Conservation (phyloP, 192 early-diverging fungal species). For the Coemansia sp. region DNA sequence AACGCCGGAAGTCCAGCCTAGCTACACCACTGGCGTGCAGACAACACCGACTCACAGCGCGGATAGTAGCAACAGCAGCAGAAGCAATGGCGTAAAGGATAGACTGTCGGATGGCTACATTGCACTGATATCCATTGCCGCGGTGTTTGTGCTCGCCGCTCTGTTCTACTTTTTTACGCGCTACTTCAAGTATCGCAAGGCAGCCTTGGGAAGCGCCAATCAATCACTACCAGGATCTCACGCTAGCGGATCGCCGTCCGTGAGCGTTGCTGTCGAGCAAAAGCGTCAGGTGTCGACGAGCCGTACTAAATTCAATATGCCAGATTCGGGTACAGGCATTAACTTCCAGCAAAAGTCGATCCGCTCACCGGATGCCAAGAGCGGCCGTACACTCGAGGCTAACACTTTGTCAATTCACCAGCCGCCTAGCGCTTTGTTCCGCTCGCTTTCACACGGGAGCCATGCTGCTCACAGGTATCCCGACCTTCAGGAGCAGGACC, state of each 20-base stretch:
- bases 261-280: constrained; percentile 1
- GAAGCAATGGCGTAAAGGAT: neutral
- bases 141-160: constrained; percentile 19
- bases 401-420: constrained; percentile 2
- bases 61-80: neutral
- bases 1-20: neutral
- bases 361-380: neutral
- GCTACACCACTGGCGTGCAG: neutral
- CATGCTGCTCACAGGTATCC: neutral
- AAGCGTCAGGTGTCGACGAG: neutral
- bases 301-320: constrained; percentile 3
- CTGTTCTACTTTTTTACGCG: constrained; percentile 43
- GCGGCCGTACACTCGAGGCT: neutral
- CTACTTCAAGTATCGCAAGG: constrained; percentile 8
- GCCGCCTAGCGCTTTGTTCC: neutral
- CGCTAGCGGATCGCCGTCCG: neutral
- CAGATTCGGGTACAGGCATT: constrained; percentile 38
- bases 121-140: constrained; percentile 28
- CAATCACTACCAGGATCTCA: neutral
- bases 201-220: neutral
- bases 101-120: constrained; percentile 40
- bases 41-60: neutral
- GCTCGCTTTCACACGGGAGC: neutral
- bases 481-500: constrained; percentile 1
- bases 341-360: constrained; percentile 10